phyloP scores from a whole-genome alignment of 371 early-diverging fungal species.

The Massospora cicadina region DNA sequence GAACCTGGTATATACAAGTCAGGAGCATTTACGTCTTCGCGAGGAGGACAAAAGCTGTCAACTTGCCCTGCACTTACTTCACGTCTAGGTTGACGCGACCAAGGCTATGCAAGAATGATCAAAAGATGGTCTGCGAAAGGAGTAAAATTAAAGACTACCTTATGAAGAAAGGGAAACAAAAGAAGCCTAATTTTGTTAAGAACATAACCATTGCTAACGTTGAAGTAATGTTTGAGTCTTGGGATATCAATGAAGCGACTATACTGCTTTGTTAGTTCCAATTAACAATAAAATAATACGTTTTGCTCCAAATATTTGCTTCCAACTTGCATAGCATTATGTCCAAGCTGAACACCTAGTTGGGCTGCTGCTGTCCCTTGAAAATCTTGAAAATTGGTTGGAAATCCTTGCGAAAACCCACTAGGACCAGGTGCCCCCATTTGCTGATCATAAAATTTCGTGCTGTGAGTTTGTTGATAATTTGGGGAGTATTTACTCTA shows the following conservation, averaged over 20 bases:
- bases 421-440: neutral
- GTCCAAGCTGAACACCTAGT: constrained; percentile 90
- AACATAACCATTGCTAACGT: constrained; percentile 90
- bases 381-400: constrained; percentile 2
- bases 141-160: constrained; percentile 18
- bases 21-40: constrained; percentile 86
- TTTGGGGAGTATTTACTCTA: neutral
- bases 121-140: too few species aligned
- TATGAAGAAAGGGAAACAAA: constrained; percentile 89
- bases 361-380: constrained; percentile 41
- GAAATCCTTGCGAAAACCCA: neutral
- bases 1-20: constrained; percentile 93
- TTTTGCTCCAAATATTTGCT: constrained; percentile 83
- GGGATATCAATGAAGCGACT: constrained; percentile 69
- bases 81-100: constrained; percentile 56
- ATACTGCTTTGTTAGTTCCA: constrained; percentile 27
- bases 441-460: neutral
- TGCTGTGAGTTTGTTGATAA: neutral
- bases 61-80: constrained; percentile 65
- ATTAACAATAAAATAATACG: constrained; percentile 26
- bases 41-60: constrained; percentile 69
- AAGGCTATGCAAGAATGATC: constrained; percentile 33
- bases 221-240: constrained; percentile 84
- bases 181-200: constrained; percentile 69
- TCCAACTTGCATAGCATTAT: constrained; percentile 74